Evolutionary conservation across 352 stramenopile genomes (phyloP).

Genomic region (Phytophthora pini): DNA sequence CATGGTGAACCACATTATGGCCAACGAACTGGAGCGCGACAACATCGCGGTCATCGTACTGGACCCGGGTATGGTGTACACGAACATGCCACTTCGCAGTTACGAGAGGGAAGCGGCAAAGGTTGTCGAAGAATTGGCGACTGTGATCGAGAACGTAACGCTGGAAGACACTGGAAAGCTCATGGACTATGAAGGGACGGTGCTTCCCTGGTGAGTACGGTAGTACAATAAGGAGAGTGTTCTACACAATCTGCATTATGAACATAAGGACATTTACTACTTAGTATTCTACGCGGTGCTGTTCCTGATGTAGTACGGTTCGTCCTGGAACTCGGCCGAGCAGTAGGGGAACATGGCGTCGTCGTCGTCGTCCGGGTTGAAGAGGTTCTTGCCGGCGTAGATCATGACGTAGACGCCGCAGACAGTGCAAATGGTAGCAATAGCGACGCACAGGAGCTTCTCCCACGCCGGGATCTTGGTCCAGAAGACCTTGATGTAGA

Average conservation of each 20-base stretch:
- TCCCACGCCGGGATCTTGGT: slow-evolving; percentile 50
- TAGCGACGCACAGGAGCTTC: slow-evolving; percentile 38
- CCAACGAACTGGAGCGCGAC: not conserved
- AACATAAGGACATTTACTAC: slow-evolving; percentile 5
- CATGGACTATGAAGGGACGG: not conserved
- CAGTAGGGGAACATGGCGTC: slow-evolving; percentile 62
- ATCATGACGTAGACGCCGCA: slow-evolving; percentile 50
- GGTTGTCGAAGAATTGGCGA: not conserved
- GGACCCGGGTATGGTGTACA: not conserved
- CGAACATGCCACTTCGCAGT: not conserved
- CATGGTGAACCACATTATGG: not conserved
- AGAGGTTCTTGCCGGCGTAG: slow-evolving; percentile 42
- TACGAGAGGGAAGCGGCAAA: not conserved
- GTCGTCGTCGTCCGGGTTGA: slow-evolving; percentile 23
- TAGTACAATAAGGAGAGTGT: not conserved
- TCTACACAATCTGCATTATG: not conserved
- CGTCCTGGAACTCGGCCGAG: slow-evolving; percentile 45
- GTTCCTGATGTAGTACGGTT: slow-evolving; percentile 64
- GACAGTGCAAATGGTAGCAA: slow-evolving; percentile 35
- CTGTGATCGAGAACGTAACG: not conserved
- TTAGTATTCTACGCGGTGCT: slow-evolving; percentile 8
- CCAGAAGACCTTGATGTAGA: slow-evolving; percentile 63
- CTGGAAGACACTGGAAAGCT: not conserved
- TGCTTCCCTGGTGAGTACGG: not conserved
- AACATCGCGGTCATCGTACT: not conserved